Percentiles rank a stretch among this genome's conserved stretches.
Evolutionary conservation across 768 basidiomycete species (phyloP).

Genomic region (Termitomyces sp.): DNA sequence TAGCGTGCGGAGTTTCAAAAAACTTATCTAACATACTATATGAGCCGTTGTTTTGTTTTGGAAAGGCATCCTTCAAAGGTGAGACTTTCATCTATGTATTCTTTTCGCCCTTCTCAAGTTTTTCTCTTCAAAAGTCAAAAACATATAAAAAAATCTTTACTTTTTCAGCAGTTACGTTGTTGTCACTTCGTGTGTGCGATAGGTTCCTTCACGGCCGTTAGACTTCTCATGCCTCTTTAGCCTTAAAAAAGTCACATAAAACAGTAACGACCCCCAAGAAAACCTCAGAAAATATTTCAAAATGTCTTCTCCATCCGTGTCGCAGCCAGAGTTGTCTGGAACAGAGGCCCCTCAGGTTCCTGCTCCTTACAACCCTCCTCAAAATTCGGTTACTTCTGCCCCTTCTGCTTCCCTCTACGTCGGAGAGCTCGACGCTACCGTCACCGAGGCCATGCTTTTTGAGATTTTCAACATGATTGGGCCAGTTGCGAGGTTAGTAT

Average conservation of each 20-base stretch:
- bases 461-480: slow-evolving; percentile 99
- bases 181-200: slow-evolving; percentile 58
- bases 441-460: slow-evolving; percentile 99
- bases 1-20: slow-evolving; percentile 36
- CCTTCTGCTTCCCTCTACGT: slow-evolving; percentile 96
- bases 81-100: slow-evolving; percentile 22
- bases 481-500: slow-evolving; percentile 86
- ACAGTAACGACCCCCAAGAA: slow-evolving; percentile 78
- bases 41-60: slow-evolving; percentile 15
- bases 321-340: slow-evolving; percentile 47
- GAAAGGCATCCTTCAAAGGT: slow-evolving; percentile 72
- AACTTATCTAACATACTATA: slow-evolving; percentile 31
- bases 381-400: slow-evolving; percentile 51
- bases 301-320: slow-evolving; percentile 49
- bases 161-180: slow-evolving; percentile 74
- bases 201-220: slow-evolving; percentile 7
- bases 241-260: slow-evolving; percentile 72
- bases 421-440: slow-evolving; percentile 95
- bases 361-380: slow-evolving; percentile 33
- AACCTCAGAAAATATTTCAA: slow-evolving; percentile 38
- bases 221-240: slow-evolving; percentile 25
- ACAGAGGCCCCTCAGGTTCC: slow-evolving; percentile 38
- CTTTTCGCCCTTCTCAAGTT: slow-evolving; percentile 9
- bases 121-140: slow-evolving; percentile 56
- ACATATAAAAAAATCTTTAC: slow-evolving; percentile 57